Conservation (phyloP, 1,284 basidiomycete species). For the Rhodotorula sp. region DNA sequence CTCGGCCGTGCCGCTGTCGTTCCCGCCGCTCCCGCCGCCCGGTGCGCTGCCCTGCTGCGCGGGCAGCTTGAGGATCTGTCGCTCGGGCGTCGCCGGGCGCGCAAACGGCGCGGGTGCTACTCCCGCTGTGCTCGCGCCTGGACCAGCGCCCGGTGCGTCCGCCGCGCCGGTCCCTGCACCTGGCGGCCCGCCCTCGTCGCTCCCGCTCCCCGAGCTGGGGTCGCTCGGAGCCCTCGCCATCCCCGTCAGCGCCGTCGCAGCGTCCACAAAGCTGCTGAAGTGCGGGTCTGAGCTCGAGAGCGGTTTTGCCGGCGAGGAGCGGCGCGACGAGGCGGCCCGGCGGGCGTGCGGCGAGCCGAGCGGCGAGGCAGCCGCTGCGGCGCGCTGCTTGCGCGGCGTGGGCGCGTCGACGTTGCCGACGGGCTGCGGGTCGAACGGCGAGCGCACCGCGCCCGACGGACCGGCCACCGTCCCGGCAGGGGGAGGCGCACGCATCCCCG, state of each 20-base stretch:
- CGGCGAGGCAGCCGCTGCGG: neutral
- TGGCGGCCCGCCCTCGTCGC: slow-evolving; percentile 18
- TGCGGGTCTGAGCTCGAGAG: slow-evolving; percentile 34
- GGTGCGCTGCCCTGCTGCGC: slow-evolving; percentile 3
- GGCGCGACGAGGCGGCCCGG: neutral
- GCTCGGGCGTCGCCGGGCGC: slow-evolving; percentile 33
- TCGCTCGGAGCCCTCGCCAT: slow-evolving; percentile 36
- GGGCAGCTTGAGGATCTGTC: neutral
- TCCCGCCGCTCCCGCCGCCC: slow-evolving; percentile 1
- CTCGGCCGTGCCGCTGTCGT: slow-evolving; percentile 27
- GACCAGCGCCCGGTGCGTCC: slow-evolving; percentile 3
- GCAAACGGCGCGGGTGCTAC: neutral
- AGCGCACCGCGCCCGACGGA: neutral
- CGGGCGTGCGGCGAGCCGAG: slow-evolving; percentile 1
- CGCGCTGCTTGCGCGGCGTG: neutral
- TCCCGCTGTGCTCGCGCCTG: neutral
- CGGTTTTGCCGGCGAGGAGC: slow-evolving; percentile 5
- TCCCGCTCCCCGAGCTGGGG: slow-evolving; percentile 6
- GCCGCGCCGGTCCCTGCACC: slow-evolving; percentile 26
- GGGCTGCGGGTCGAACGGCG: neutral
- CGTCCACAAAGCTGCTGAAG: slow-evolving; percentile 42
- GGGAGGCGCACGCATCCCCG: too few relatives aligned
- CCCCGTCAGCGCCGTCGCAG: slow-evolving; percentile 37
- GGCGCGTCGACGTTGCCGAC: neutral
- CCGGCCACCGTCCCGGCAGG: neutral